These are phyloP conservation scores for Xerophyta viscosa DNA, from an alignment of 106 monocot species.

Conservation along the genomic window DNA sequence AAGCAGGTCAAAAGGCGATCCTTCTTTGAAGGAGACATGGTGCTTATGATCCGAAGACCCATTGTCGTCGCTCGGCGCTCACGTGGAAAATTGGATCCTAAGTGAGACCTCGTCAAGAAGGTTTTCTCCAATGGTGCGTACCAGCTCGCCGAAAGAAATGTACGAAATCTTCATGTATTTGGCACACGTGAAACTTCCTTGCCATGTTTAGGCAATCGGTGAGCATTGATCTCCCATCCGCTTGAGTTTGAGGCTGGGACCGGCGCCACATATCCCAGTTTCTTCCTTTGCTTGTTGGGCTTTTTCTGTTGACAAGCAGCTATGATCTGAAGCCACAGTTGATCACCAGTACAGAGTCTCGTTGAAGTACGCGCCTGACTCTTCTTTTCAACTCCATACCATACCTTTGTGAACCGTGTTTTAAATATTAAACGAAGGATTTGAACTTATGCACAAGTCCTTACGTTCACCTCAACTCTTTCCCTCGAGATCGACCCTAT, in stretches of 20 bases:
- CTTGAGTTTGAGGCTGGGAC: no score
- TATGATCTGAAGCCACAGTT: neutral
- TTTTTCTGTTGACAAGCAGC: constrained; percentile 1
- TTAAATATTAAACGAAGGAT: constrained; percentile 2
- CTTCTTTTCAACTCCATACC: neutral
- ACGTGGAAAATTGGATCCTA: constrained; percentile 2
- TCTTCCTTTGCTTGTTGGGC: no score
- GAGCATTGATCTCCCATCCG: no score
- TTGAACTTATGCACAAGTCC: constrained; percentile 1
- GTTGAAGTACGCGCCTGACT: neutral
- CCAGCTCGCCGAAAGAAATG: constrained; percentile 5
- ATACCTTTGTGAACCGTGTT: constrained; percentile 1
- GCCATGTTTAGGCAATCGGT: neutral
- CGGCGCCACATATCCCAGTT: no score
- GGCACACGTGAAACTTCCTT: constrained; percentile 6
- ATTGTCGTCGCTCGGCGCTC: constrained; percentile 5
- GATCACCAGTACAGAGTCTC: constrained; percentile 4
- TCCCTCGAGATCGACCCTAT: neutral
- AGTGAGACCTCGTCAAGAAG: neutral
- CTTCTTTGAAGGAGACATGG: constrained; percentile 1
- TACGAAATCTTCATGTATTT: constrained; percentile 1
- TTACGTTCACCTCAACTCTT: constrained; percentile 4
- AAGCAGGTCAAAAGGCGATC: constrained; percentile 5
- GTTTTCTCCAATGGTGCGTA: constrained; percentile 4
- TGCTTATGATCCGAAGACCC: constrained; percentile 6